A percentile compares a stretch with the other conserved stretches of the same genome.
phyloP scores from a whole-genome alignment of 2,329 filamentous ascomycete species.

The Drechslerella coelobrocha region DNA sequence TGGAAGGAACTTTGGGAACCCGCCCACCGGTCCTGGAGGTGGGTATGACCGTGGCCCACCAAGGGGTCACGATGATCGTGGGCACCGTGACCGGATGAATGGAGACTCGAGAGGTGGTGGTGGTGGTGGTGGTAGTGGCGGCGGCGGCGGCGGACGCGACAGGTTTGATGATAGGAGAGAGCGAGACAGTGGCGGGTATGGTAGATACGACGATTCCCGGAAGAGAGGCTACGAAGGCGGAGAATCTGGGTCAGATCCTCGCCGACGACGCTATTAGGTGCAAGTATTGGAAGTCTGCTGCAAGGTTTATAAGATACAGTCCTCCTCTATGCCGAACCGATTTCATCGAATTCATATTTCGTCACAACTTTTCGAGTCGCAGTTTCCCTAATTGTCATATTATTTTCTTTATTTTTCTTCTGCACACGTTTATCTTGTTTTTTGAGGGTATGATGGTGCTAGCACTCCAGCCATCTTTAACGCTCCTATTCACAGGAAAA shows the following conservation, averaged over 20 bases:
- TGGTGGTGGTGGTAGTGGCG: conserved; percentile 44
- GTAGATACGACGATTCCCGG: conserved; percentile 49
- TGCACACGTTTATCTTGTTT: conserved; percentile 16
- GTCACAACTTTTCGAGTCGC: neutral
- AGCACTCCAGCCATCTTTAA: conserved; percentile 51
- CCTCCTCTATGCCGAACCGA: neutral
- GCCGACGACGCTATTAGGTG: conserved; percentile 43
- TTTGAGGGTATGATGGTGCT: conserved; percentile 49
- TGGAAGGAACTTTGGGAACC: conserved; percentile 62
- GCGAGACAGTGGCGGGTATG: conserved; percentile 49
- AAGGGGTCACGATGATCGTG: conserved; percentile 44
- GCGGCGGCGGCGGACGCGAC: conserved; percentile 51
- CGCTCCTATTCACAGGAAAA: conserved; percentile 35
- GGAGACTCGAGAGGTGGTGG: conserved; percentile 52
- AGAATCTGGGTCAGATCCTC: conserved; percentile 45
- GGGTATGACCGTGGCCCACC: conserved; percentile 51
- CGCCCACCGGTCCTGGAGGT: conserved; percentile 57
- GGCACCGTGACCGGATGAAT: conserved; percentile 46
- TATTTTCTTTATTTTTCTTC: neutral
- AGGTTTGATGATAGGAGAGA: conserved; percentile 50
- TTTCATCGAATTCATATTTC: conserved; percentile 14
- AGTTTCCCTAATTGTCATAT: conserved; percentile 18
- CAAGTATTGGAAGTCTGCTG: conserved; percentile 19
- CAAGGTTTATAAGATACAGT: conserved; percentile 8
- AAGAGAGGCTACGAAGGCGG: conserved; percentile 50